Evolutionary conservation across 1,139 yeast genomes (phyloP), one percentile per base, ranked within the genome.

Genomic region (Geotrichum bryndzae): DNA sequence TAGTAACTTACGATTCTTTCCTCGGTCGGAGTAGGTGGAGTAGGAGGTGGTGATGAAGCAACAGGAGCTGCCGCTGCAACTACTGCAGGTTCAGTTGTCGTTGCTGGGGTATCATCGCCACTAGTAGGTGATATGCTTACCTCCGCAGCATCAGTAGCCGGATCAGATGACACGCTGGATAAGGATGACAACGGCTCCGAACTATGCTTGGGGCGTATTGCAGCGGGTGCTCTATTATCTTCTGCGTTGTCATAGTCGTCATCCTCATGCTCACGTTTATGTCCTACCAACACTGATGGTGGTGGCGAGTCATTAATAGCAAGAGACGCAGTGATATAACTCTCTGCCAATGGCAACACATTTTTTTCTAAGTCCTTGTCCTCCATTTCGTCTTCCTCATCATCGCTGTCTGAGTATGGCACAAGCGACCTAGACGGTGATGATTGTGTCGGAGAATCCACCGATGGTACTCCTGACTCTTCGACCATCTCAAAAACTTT

Each of bases 331-430:
- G 38, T 33, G 7, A 8, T 33, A 33, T 33, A 33, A 33, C 11
- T 11, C 38, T 33, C 38, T 8, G 38, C 7, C 7, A 27, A 35
- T 13, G 15, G n/a, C 27, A 29, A n/a, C 22, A 11, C 38, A 6
- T 15, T 10, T 15, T 46, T 15, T 46, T 46, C n/a, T 1, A 8
- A 22, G 10, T 13, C 33, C 7, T 31, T 27, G 33, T 18, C 29
- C 6, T 25, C 41, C 13, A 10, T 13, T 13, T 52, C 54, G 29
- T 56, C 60, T 31, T 58, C 60, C 11, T 59, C 61, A 35, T 59
- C 61, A 29, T 59, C 61, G 38, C 61, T 59, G 18, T 54, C 61
- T 22, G 52, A 33, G 29, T 59, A 59, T 2, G 61, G 61, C 13
- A 59, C 61, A 5, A 59, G 31, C 22, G 61, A 23, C 38, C 11